Percentiles rank a stretch among this genome's conserved stretches.
Evolutionary conservation across 768 basidiomycete species (phyloP).

Genomic region (Lactarius deliciosus): DNA sequence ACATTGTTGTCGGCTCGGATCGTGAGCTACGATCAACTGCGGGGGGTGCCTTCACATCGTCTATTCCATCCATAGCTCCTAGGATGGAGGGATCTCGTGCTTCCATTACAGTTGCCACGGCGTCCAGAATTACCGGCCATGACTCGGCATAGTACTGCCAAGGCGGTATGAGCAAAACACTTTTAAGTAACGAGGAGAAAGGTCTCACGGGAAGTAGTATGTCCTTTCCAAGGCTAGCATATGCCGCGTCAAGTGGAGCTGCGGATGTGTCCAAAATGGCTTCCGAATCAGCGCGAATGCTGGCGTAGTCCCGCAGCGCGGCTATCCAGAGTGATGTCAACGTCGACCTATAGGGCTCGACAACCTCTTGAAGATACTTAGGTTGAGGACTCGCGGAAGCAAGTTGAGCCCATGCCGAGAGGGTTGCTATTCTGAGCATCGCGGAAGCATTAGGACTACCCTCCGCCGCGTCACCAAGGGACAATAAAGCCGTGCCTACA

Average conservation of each 20-base stretch:
- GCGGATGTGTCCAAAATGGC: conserved; percentile 73
- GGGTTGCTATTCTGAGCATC: conserved; percentile 88
- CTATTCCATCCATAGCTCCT: conserved; percentile 80
- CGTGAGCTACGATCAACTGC: conserved; percentile 35
- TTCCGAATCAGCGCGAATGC: conserved; percentile 86
- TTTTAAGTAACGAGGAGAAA: not conserved
- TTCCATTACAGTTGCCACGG: conserved; percentile 79
- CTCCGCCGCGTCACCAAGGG: conserved; percentile 82
- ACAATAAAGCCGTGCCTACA: conserved; percentile 77
- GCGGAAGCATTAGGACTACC: conserved; percentile 92
- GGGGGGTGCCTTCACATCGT: conserved; percentile 36
- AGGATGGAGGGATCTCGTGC: conserved; percentile 62
- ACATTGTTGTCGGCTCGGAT: conserved; percentile 74
- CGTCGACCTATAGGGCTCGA: conserved; percentile 73
- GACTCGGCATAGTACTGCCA: conserved; percentile 81
- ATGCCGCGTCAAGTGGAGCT: conserved; percentile 75
- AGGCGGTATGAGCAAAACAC: conserved; percentile 15
- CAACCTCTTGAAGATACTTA: conserved; percentile 72
- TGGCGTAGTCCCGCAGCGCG: conserved; percentile 88
- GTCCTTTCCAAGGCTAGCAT: conserved; percentile 86
- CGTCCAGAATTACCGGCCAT: conserved; percentile 82
- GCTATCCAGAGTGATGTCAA: conserved; percentile 87
- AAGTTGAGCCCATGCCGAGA: conserved; percentile 95
- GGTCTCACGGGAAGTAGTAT: conserved; percentile 81
- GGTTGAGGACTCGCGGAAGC: conserved; percentile 75